phyloP scores from a whole-genome alignment of 176 grass and related monocot genomes.

The Dactylis glomerata region DNA sequence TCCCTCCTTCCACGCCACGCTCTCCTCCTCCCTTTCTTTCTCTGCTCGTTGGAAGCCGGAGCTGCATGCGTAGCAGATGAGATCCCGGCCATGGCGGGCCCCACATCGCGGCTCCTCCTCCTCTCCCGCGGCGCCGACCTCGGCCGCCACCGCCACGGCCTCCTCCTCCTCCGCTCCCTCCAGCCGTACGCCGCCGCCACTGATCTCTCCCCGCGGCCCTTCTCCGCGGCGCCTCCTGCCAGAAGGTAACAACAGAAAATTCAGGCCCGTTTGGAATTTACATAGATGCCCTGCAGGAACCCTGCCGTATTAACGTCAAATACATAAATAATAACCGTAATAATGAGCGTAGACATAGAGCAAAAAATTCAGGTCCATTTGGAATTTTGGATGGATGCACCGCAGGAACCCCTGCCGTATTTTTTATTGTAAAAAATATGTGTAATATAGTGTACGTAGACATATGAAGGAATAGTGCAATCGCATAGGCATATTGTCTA shows the following conservation, averaged over 20 bases:
- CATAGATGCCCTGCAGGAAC: neutral
- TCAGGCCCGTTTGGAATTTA: neutral
- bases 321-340: too few species aligned
- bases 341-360: too few species aligned
- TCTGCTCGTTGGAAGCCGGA: neutral
- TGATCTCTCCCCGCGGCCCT: neutral
- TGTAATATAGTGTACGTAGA: neutral
- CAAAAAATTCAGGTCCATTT: neutral
- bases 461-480: neutral
- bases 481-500: neutral
- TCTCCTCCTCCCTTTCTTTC: neutral
- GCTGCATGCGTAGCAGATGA: constrained; percentile 32
- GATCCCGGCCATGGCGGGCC: constrained; percentile 47
- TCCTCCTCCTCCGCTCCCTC: constrained; percentile 19
- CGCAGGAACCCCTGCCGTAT: neutral
- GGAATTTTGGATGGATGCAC: neutral
- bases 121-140: constrained; percentile 1
- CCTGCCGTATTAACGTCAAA: too few species aligned
- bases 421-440: too few species aligned
- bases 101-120: constrained; percentile 35
- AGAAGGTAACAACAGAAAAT: constrained; percentile 24
- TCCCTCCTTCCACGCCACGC: neutral
- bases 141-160: neutral
- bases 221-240: neutral
- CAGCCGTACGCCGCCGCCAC: neutral